Conservation (phyloP, 2,329 filamentous ascomycete genomes). For the Diaporthe vaccinii region DNA sequence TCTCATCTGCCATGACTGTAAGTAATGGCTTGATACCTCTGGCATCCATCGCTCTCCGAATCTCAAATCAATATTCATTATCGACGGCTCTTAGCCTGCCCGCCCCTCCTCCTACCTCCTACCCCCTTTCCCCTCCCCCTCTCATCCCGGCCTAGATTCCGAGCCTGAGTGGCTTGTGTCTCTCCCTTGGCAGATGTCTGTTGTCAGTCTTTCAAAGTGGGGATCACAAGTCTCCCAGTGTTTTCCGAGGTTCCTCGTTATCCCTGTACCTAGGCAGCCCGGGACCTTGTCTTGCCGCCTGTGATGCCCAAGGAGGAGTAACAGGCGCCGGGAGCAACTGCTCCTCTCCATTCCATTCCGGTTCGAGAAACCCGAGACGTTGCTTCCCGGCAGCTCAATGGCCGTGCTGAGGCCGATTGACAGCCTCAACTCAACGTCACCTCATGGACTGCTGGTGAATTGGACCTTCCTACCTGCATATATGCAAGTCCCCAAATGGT, state of each 20-base stretch:
- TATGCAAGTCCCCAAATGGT: conserved; percentile 34
- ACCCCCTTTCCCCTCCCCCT: background rate
- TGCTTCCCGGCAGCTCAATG: conserved; percentile 17
- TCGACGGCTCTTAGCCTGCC: conserved; percentile 11
- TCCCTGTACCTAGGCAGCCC: conserved; percentile 1
- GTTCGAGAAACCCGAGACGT: conserved; percentile 16
- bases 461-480: conserved; percentile 26
- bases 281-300: conserved; percentile 8
- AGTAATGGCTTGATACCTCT: conserved; percentile 6
- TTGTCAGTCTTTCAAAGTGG: background rate
- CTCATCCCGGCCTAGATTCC: background rate
- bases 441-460: conserved; percentile 16
- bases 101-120: background rate
- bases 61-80: conserved; percentile 13
- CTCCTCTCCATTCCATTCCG: background rate
- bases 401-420: conserved; percentile 6
- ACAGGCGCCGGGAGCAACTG: background rate
- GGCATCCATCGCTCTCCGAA: background rate
- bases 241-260: conserved; percentile 6
- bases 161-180: conserved; percentile 7
- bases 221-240: conserved; percentile 6
- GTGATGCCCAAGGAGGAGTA: conserved; percentile 4
- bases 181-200: conserved; percentile 9
- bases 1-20: conserved; percentile 15
- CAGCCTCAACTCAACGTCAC: conserved; percentile 28